These are phyloP conservation scores for Oenanthe javanica DNA, from an alignment of 140 eudicot genomes.

Conservation along the genomic window DNA sequence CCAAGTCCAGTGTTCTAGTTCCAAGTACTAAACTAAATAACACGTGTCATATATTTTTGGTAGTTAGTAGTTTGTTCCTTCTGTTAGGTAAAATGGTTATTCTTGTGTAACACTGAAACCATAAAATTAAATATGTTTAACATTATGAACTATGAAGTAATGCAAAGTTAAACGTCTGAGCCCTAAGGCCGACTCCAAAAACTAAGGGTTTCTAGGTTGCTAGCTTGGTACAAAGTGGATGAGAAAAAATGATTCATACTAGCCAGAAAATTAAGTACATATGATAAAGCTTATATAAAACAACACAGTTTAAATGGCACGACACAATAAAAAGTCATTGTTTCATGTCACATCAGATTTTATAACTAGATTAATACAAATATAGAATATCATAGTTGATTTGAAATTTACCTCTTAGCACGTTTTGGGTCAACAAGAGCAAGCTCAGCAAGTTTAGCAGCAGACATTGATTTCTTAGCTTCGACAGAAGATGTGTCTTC, in stretches of 20 bases:
- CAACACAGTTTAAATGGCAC: neutral
- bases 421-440: slow-evolving; percentile 93
- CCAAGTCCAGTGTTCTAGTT: neutral
- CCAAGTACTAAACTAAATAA: neutral
- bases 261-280: neutral
- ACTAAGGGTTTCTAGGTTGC: neutral
- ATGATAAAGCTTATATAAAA: neutral
- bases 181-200: neutral
- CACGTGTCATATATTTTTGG: neutral
- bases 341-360: neutral
- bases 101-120: neutral
- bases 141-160: too few relatives aligned
- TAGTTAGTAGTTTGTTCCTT: neutral
- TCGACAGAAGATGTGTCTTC: slow-evolving; percentile 56
- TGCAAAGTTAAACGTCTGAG: neutral
- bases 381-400: neutral
- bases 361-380: neutral
- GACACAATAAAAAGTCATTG: neutral
- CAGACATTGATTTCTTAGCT: slow-evolving; percentile 78
- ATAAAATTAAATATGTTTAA: neutral
- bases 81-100: neutral
- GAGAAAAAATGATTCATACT: neutral
- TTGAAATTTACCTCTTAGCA: slow-evolving; percentile 58
- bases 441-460: slow-evolving; percentile 94
- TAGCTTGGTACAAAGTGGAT: neutral